Evolutionary conservation across 2,329 filamentous ascomycete genomes (phyloP).

Genomic region (Corniculantispora saksenae): DNA sequence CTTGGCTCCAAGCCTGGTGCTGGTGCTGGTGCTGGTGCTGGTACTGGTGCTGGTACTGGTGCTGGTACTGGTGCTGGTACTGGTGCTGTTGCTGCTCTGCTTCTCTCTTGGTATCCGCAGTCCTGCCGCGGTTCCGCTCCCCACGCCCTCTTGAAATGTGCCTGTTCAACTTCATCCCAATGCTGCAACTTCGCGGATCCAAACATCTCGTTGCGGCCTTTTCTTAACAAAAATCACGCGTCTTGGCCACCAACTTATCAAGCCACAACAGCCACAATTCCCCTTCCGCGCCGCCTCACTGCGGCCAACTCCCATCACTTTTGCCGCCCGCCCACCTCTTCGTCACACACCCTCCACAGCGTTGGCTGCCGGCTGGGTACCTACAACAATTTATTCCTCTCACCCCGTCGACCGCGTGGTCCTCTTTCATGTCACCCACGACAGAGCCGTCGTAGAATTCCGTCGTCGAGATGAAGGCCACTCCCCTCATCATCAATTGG

Average conservation of each 20-base stretch:
- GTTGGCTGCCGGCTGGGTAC: background rate
- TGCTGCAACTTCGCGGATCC: background rate
- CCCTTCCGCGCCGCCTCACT: background rate
- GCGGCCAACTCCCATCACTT: background rate
- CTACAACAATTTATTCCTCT: background rate
- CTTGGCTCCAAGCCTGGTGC: too few relatives aligned
- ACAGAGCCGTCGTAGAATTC: slow-evolving; percentile 4
- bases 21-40: too few relatives aligned
- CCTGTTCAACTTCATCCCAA: slow-evolving; percentile 1
- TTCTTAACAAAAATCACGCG: slow-evolving; percentile 1
- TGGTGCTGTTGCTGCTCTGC: background rate
- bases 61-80: too few relatives aligned
- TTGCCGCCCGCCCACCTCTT: background rate
- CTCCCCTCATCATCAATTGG: slow-evolving; percentile 96
- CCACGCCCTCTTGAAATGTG: slow-evolving; percentile 1
- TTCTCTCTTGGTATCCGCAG: background rate
- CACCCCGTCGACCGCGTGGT: background rate
- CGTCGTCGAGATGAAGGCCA: slow-evolving; percentile 78
- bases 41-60: too few relatives aligned
- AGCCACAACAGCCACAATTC: slow-evolving; percentile 6
- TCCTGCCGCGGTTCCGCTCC: slow-evolving; percentile 1
- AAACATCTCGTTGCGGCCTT: background rate
- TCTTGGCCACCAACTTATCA: background rate
- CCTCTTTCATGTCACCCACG: slow-evolving; percentile 13
- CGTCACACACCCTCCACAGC: background rate